Conservation (phyloP, 306 rosid species). For the Carpinus fangiana region DNA sequence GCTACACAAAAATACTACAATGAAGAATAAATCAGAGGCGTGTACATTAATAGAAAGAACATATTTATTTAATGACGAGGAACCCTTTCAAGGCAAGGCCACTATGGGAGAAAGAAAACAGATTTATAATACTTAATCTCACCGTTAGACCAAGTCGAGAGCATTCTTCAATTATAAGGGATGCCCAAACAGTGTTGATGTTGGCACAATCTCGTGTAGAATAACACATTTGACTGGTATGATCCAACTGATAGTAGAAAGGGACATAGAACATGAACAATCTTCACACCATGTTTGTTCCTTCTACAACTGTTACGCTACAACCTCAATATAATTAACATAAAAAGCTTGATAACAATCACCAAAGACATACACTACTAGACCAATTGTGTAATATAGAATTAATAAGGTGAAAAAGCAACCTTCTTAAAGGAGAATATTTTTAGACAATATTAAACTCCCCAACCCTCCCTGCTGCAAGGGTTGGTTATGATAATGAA, state of each 20-base stretch:
- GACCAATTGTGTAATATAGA: not conserved
- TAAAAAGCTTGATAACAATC: conserved; percentile 12
- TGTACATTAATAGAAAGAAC: conserved; percentile 21
- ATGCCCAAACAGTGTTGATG: conserved; percentile 88
- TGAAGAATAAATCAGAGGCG: conserved; percentile 45
- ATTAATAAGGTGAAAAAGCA: not conserved
- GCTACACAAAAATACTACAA: conserved; percentile 94
- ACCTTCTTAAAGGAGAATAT: not conserved
- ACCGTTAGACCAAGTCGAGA: conserved; percentile 93
- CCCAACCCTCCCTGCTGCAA: not conserved
- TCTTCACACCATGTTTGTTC: conserved; percentile 33
- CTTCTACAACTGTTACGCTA: conserved; percentile 25
- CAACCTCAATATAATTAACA: conserved; percentile 23
- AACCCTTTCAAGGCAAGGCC: no score
- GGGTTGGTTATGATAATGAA: not conserved
- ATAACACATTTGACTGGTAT: conserved; percentile 36
- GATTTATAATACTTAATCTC: conserved; percentile 39
- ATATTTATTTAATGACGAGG: not conserved
- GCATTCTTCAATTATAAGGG: conserved; percentile 90
- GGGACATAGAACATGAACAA: conserved; percentile 36
- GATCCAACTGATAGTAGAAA: conserved; percentile 73
- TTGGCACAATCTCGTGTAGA: conserved; percentile 64
- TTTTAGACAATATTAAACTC: not conserved
- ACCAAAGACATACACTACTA: not conserved
- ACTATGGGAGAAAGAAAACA: conserved; percentile 1